A percentile compares a stretch with the other conserved stretches of the same genome.
Conservation (phyloP, 176 grass and related monocot species). For the Oryza rufipogon region DNA sequence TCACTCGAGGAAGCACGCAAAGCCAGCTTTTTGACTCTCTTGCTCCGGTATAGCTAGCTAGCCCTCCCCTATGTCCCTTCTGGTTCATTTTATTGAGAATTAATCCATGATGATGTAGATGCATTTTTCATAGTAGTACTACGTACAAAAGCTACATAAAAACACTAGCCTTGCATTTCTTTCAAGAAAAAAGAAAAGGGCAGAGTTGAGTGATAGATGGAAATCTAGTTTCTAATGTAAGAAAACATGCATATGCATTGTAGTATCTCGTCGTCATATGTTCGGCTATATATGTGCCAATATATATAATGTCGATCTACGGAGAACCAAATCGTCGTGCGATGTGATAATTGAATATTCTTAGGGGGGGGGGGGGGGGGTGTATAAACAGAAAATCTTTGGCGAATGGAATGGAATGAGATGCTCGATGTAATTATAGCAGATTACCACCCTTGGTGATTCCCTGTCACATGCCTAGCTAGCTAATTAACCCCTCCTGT, state of each 20-base stretch:
- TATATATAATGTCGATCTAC: not conserved
- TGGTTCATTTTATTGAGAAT: not conserved
- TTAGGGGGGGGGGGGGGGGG: not conserved
- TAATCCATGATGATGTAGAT: not conserved
- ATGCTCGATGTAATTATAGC: conserved; percentile 38
- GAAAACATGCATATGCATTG: not conserved
- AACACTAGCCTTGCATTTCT: too few species aligned
- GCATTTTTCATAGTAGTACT: too few species aligned
- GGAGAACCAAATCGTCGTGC: not conserved
- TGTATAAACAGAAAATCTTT: not conserved
- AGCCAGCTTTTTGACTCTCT: not conserved
- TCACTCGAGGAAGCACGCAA: not conserved
- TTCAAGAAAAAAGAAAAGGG: too few species aligned
- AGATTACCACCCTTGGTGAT: conserved; percentile 42
- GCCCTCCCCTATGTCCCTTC: not conserved
- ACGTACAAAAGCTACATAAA: too few species aligned
- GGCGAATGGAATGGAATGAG: conserved; percentile 27
- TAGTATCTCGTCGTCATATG: not conserved
- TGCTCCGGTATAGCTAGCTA: not conserved
- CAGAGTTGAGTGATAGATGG: too few species aligned
- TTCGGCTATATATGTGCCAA: not conserved
- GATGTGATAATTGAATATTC: not conserved
- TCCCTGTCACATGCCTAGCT: conserved; percentile 61
- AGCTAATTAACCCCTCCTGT: not conserved
- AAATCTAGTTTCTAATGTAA: too few species aligned